Conservation (phyloP, 2,329 filamentous ascomycete genomes). For the Beauveria sp. region DNA sequence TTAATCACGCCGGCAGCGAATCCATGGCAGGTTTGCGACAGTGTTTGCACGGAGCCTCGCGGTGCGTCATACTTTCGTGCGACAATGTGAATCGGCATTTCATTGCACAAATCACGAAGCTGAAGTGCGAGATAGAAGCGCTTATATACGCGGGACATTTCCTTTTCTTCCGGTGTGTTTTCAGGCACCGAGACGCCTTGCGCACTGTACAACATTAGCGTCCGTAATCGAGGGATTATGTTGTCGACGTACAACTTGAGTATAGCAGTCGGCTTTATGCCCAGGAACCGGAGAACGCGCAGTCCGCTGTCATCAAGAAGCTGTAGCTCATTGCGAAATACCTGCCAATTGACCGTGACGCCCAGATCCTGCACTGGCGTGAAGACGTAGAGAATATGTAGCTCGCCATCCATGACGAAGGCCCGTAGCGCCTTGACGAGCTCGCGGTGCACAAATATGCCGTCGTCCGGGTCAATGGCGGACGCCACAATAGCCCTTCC, state of each 20-base stretch:
- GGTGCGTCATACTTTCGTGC: constrained; percentile 64
- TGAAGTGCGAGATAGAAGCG: constrained; percentile 71
- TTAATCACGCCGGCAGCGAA: constrained; percentile 75
- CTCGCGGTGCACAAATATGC: constrained; percentile 64
- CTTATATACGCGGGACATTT: constrained; percentile 56
- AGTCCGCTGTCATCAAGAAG: constrained; percentile 62
- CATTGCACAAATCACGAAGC: constrained; percentile 71
- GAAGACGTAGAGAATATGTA: constrained; percentile 73
- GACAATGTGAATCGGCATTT: constrained; percentile 62
- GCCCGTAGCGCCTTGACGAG: constrained; percentile 58
- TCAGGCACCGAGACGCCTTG: constrained; percentile 60
- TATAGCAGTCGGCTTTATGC: constrained; percentile 59
- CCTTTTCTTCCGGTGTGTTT: constrained; percentile 51
- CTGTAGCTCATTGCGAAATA: constrained; percentile 66
- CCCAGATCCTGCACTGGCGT: constrained; percentile 59
- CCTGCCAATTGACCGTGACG: constrained; percentile 59
- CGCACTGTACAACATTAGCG: constrained; percentile 40
- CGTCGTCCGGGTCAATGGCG: constrained; percentile 66
- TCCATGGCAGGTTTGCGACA: constrained; percentile 68
- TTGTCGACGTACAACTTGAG: constrained; percentile 51
- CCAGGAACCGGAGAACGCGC: constrained; percentile 59
- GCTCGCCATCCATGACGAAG: constrained; percentile 74
- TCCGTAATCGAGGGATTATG: constrained; percentile 7
- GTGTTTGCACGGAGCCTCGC: constrained; percentile 62
- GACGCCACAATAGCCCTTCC: constrained; percentile 67